Percentiles rank a stretch among this genome's conserved stretches.
Conservation (phyloP, 148 eudicot genomes). For the Cornus suecica region DNA sequence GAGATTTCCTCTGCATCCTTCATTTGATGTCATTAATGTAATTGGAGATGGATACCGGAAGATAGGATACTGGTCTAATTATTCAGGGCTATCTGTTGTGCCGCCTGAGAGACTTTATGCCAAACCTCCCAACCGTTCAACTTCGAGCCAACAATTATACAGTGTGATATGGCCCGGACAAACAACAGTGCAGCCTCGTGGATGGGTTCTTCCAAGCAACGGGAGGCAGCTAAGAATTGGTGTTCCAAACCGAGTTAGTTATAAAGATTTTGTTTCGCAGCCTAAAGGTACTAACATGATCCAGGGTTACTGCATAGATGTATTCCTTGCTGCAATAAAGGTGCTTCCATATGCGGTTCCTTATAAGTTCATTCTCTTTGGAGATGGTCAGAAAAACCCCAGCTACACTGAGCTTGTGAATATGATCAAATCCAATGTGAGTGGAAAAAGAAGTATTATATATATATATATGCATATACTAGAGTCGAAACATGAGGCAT, state of each 20-base stretch:
- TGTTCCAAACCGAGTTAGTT: slow-evolving; percentile 31
- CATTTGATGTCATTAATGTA: slow-evolving; percentile 33
- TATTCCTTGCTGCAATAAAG: slow-evolving; percentile 29
- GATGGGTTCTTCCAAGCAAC: slow-evolving; percentile 38
- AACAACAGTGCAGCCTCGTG: slow-evolving; percentile 30
- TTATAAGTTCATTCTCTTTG: slow-evolving; percentile 24
- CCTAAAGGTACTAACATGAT: slow-evolving; percentile 6
- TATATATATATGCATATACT: not conserved
- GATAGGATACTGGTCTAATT: slow-evolving; percentile 40
- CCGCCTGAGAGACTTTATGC: slow-evolving; percentile 29
- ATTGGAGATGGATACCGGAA: slow-evolving; percentile 4
- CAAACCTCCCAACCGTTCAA: slow-evolving; percentile 22
- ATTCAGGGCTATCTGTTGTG: slow-evolving; percentile 36
- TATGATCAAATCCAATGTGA: slow-evolving; percentile 26
- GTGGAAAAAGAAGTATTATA: slow-evolving; percentile 5
- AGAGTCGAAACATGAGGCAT: not conserved
- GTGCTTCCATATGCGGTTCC: slow-evolving; percentile 33
- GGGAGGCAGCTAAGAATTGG: slow-evolving; percentile 33
- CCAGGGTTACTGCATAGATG: slow-evolving; percentile 36
- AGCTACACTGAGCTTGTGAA: slow-evolving; percentile 26
- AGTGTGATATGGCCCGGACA: slow-evolving; percentile 37
- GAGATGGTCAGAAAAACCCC: slow-evolving; percentile 40
- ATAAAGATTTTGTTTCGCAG: slow-evolving; percentile 20
- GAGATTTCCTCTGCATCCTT: slow-evolving; percentile 13
- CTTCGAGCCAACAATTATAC: slow-evolving; percentile 19